These are phyloP conservation scores for Elsinoe arachidis DNA, from an alignment of 2,329 filamentous ascomycete genomes.

Conservation along the genomic window DNA sequence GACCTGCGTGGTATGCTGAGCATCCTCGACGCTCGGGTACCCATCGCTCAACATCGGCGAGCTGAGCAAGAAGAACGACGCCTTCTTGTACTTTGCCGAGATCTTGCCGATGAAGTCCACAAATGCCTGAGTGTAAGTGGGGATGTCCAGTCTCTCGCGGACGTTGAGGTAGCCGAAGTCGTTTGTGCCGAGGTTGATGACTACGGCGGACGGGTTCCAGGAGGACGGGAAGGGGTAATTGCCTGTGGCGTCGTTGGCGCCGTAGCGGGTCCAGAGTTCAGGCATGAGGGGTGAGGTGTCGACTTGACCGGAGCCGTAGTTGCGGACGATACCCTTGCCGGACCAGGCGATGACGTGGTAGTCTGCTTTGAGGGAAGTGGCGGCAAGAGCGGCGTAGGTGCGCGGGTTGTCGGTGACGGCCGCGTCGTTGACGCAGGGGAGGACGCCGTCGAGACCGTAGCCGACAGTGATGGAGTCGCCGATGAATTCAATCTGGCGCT, in stretches of 20 bases:
- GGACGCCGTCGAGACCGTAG: conserved; percentile 35
- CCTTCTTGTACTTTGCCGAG: conserved; percentile 29
- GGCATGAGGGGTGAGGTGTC: conserved; percentile 31
- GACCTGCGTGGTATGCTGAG: conserved; percentile 32
- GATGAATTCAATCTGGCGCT: conserved; percentile 36
- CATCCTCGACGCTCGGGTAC: conserved; percentile 31
- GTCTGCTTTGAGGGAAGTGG: conserved; percentile 34
- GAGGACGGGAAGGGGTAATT: conserved; percentile 26
- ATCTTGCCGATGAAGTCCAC: conserved; percentile 29
- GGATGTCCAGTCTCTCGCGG: conserved; percentile 66
- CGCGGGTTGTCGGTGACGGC: conserved; percentile 33
- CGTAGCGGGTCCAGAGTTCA: conserved; percentile 35
- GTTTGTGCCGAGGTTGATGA: conserved; percentile 38
- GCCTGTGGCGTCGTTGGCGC: conserved; percentile 32
- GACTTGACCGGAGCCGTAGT: conserved; percentile 28
- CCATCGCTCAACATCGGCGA: conserved; percentile 34
- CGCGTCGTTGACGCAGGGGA: conserved; percentile 35
- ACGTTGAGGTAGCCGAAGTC: conserved; percentile 59
- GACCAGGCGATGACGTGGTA: conserved; percentile 37
- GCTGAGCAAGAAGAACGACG: conserved; percentile 34
- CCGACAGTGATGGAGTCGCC: conserved; percentile 40
- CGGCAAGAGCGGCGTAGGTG: conserved; percentile 38
- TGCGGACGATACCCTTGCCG: conserved; percentile 34
- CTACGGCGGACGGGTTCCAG: conserved; percentile 27
- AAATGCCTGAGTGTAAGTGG: conserved; percentile 54